Base-by-base conservation (phyloP, 495 filamentous ascomycete genomes). In the Daldinia loculata region DNA sequence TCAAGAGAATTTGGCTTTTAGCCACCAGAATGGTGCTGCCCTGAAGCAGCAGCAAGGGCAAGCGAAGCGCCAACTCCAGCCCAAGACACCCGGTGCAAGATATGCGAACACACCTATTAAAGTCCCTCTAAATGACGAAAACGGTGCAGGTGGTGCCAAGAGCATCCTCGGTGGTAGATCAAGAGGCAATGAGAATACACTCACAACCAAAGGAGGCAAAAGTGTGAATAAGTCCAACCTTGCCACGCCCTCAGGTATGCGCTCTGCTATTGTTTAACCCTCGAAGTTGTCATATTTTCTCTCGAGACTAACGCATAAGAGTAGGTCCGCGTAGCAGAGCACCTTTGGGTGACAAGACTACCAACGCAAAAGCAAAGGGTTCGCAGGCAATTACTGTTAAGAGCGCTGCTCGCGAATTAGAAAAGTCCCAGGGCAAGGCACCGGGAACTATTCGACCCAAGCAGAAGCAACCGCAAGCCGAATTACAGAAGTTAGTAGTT, bases 271-370 rank as follows among this genome's bases (percentile, higher is more conserved):
- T 24, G 17, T 24, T 17, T 34, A 9, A 4, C 19, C 6, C 11
- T 4, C 3, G 30, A 27, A 43, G 6, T 27, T 7, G 5, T 43
- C 17, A 26, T 22, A 41, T 6, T n/a, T n/a, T 4, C 14, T 14
- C 11, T n/a, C 17, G 48, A 62, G 55, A 48, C 82, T 83, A 71
- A 85, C 69, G 6, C 26, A 22, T 56, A 17, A 6, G 50, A 39
- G 30, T 64, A 92, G 91, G 85, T 50, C 86, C 89, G 52, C 88
- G 89, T 43, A 91, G 85, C 52, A 89, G 93, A 67, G 94, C 95
- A 41, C 90, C 92, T 4, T 80, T 98, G 56, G 96, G 96, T 39
- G 86, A 90, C 83, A 99, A 99, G 80, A 98, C 95, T 0, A 98
- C 95, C 48, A 99, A 99, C 80, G 92, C 91, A 43, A 98, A 95